Base-by-base conservation (phyloP, 2,329 filamentous ascomycete genomes). In the Fusarium clavum region DNA sequence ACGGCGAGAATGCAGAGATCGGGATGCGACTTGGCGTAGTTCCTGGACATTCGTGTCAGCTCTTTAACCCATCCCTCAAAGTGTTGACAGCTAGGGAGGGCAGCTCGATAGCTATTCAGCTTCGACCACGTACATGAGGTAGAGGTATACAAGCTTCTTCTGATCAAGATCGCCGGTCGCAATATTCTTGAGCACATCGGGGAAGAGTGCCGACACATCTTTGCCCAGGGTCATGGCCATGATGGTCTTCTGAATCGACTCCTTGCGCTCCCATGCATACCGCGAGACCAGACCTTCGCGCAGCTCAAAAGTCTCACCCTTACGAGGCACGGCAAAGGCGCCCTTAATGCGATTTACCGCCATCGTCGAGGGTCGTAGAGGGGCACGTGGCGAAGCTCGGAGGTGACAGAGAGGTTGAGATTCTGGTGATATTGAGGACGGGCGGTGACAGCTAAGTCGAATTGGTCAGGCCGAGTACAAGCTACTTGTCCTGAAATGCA, bases 191-290 rank as follows among this genome's bases (percentile, higher is more conserved):
- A 99, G 85, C 34, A 99, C 96, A 79, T 99, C 96, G 3, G 96
- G 96, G 80, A 99, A 99, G 70, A 99, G 85, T 60, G 94, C 93
- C 57, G 96, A 99, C 64, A 99, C 96, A 83, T 99, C 96, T 82
- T 99, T 99, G 81, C 96, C 96, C 75, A 99, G 82, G 2, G 96
- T 99, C 96, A 99, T 99, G 79, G 96, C 94, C 94, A 98, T 98
- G 84, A 99, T 99, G 71, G 96, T 99, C 87, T 97, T 98, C 80
- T 99, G 96, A 75, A 99, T 99, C 25, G 96, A 93, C 85, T 99
- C 96, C 83, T 99, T 99, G 77, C 94, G 91, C 88, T 99, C 96
- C 83, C 97, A 98, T 65, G 96, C 96, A 91, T 98, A 99, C 84
- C 99, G 96, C 71, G 96, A 99, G 70, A 97, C 96, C 80, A 99